Evolutionary conservation across 441 rosid species (phyloP), one percentile per base, ranked within the genome.

Genomic region (Theobroma grandiflorum): DNA sequence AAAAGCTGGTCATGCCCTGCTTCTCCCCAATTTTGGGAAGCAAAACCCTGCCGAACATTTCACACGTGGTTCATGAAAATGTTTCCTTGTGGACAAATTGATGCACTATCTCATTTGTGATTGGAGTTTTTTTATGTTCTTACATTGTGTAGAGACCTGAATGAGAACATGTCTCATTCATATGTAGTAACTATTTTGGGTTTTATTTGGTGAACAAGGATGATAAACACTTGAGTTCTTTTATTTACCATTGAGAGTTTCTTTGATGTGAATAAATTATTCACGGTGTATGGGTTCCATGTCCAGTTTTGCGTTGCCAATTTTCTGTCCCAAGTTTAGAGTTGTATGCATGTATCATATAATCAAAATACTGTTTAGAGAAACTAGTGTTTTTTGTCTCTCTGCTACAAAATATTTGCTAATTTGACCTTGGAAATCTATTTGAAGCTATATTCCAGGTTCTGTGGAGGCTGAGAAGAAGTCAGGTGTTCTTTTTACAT

Each of bases 401-500:
- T 50, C 49, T 76, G 40, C 33, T 14, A 37, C 3, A 63, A 45
- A 49, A 15, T 37, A 35, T 52, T 76, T 76, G 74, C 71, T 75
- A 75, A 79, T 74, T 61, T 76, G 69, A 80, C 78, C 82, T 86
- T 78, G 73, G 78, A 77, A 77, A 71, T 79, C 49, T 78, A 68
- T 85, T 77, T 70, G 82, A 82, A 68, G 78, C 69, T 49, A 61
- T 53, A 81, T 87, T 90, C 84, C 92, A 94, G 99, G 92, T 85
- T 87, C 37, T 42, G 71, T 37, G 80, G 91, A 64, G 84, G 80
- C 87, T 82, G 87, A 84, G 64, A 85, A 81, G 90, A 90, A 76
- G 62, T 69, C 90, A 0, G 93, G 94, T 81, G 89, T 92, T 84
- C 88, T 96, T 70, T 81, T 59, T 70, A 89, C 89, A 57, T 82